Base-by-base conservation (phyloP, 768 basidiomycete genomes). In the Tubosaeta brunneosetosa region DNA sequence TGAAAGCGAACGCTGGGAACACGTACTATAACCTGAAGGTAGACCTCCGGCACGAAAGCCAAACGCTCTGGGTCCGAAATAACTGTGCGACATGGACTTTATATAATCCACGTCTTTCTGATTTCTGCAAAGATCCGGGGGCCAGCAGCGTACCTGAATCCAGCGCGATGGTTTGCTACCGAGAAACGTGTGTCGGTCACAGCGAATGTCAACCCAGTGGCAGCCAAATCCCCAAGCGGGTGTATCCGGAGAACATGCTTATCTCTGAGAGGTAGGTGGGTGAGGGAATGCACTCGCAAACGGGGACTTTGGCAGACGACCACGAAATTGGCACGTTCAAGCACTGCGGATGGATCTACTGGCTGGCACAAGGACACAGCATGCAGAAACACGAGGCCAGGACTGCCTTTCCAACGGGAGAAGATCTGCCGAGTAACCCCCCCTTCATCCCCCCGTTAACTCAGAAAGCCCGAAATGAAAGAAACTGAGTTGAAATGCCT, bases 301-400 rank as follows among this genome's bases (percentile, higher is more conserved):
- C 36, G 36, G 36, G n/a, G n/a, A 37, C 33, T 34, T 11, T 37
- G 38, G 38, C 26, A 33, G 22, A 44, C 43, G 38, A 9, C 29
- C 47, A 49, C 31, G 34, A 12, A 55, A 22, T 22, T 27, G 49
- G 55, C 47, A 58, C 33, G 33, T 42, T 49, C 44, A 48, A 36
- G 41, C 46, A 46, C 56, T 51, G 54, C 34, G 16, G 26, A 29
- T 44, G 25, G 22, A 22, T 42, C 41, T 22, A 40, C 38, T 19
- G 44, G 31, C 9, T 34, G 44, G 45, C 10, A 34, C 7, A 9
- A 19, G 32, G 45, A 22, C 45, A 16, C 46, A 31, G 51, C 58
- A 61, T 43, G 68, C 38, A 56, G 47, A 59, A 60, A 62, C 68
- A 70, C 61, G 67, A 68, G 68, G 66, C 26, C 22, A 22, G 22